Evolutionary conservation across 257 asterid species (phyloP), one percentile per base, ranked within the genome.

Genomic region (Primulina huaijiensis): DNA sequence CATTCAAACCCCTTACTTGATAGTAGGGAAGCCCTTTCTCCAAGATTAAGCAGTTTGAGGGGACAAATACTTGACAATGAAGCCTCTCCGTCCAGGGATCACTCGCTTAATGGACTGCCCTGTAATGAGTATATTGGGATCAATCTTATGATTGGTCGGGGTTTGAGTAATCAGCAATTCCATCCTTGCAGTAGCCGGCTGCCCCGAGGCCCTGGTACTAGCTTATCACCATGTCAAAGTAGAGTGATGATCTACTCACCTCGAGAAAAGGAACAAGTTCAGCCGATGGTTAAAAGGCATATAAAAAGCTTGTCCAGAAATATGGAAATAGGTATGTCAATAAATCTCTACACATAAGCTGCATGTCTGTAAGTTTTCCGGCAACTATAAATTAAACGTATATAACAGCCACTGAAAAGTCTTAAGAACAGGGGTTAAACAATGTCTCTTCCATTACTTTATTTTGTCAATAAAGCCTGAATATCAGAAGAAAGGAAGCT

Each of bases 71-170:
- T 77, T 80, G 75, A 63, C 77, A 69, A 72, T 63, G 86, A 81
- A 78, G 84, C 96, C 73, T 90, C 92, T 58, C 75, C 98, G 46
- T 90, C 95, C 58, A 71, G 74, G 3, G 77, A 69, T 64, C 76
- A 80, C 52, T 68, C 83, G 58, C 78, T 80, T 64, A 82, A 73
- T 52, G 83, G 82, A 66, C 50, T 76, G 25, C 67, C 77, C 60
- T 82, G 68, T 12, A 79, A 65, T 80, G 92, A 80, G 37, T 76
- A 74, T 72, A 74, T 71, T 46, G 89, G 85, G 65, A 55, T 79
- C 31, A 82, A 77, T 78, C 34, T 73, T 23, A 70, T 81, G 65
- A 73, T 77, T 61, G 78, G 79, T 64, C 82, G 74, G 40, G 85
- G 83, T 62, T 69, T 71, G 69, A 83, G 75, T 73, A 89, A 71